These are phyloP conservation scores for Zygosaccharomyces siamensis DNA, from an alignment of 805 yeast species.

Conservation along the genomic window DNA sequence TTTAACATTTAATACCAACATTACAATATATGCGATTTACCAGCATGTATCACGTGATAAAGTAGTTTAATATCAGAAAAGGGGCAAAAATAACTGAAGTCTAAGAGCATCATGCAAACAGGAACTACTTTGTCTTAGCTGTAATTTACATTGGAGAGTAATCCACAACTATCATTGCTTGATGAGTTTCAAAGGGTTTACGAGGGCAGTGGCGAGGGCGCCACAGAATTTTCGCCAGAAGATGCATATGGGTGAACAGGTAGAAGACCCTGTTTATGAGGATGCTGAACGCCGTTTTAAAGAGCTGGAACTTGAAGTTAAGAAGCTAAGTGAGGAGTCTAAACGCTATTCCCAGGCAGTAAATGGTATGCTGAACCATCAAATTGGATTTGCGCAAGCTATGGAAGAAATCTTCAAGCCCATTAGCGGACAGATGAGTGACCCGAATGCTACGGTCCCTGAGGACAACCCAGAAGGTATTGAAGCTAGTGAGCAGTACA, in stretches of 20 bases:
- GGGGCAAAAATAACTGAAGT: constrained; percentile 1
- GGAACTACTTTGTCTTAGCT: not conserved
- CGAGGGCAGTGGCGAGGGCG: constrained; percentile 75
- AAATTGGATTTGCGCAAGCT: constrained; percentile 90
- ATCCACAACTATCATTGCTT: not conserved
- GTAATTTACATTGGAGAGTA: not conserved
- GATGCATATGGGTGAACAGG: constrained; percentile 75
- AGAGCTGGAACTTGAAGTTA: constrained; percentile 85
- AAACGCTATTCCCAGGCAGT: constrained; percentile 87
- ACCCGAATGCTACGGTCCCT: constrained; percentile 77
- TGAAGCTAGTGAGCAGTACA: constrained; percentile 86
- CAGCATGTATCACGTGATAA: constrained; percentile 7
- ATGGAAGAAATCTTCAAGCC: constrained; percentile 96
- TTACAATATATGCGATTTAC: not conserved
- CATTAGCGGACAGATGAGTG: constrained; percentile 85
- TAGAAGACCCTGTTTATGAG: constrained; percentile 81
- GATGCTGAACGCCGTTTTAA: constrained; percentile 97
- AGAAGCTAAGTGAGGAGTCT: constrained; percentile 83
- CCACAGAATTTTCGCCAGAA: constrained; percentile 90
- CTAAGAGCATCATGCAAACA: not conserved
- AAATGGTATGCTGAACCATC: constrained; percentile 88
- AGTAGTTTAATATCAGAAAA: not conserved
- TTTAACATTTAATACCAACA: not conserved
- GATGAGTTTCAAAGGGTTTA: constrained; percentile 87
- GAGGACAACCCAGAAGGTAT: constrained; percentile 98